Percentiles rank a stretch among this genome's conserved stretches.
These are phyloP conservation scores for Cerrena zonata DNA, from an alignment of 1,284 basidiomycete species.

Conservation along the genomic window DNA sequence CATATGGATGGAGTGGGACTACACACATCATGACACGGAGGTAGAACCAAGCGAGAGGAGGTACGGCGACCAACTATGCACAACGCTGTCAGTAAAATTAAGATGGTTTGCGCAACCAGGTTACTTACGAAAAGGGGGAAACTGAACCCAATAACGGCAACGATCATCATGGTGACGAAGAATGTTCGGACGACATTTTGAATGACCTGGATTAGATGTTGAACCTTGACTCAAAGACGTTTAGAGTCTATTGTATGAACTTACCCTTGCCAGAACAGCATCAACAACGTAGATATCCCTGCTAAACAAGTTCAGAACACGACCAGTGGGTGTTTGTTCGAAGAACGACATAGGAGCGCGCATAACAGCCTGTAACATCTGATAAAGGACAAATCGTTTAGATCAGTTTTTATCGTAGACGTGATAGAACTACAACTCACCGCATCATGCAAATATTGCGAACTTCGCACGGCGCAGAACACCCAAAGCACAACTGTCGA, in stretches of 20 bases:
- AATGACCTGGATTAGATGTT: conserved; percentile 47
- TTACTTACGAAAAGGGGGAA: conserved; percentile 68
- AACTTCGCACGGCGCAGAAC: conserved; percentile 71
- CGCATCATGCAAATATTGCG: conserved; percentile 70
- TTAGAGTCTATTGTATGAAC: too few species aligned
- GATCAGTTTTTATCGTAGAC: background rate
- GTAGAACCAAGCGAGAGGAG: conserved; percentile 76
- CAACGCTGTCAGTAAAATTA: background rate
- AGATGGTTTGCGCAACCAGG: background rate
- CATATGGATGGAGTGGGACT: conserved; percentile 2
- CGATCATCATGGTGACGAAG: conserved; percentile 63
- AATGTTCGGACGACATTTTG: conserved; percentile 61
- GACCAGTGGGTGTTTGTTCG: conserved; percentile 76
- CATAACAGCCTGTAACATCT: conserved; percentile 78
- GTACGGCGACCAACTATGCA: conserved; percentile 55
- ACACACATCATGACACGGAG: conserved; percentile 68
- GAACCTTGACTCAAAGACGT: too few species aligned
- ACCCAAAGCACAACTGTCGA: conserved; percentile 71
- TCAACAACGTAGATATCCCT: conserved; percentile 92
- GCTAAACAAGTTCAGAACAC: conserved; percentile 83
- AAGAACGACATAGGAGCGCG: conserved; percentile 83
- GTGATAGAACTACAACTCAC: conserved; percentile 34
- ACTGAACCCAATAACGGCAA: conserved; percentile 72
- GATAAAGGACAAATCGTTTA: conserved; percentile 7
- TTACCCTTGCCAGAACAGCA: conserved; percentile 65